Evolutionary conservation across 2,329 filamentous ascomycete species (phyloP), one percentile per base, ranked within the genome.

Genomic region (Colletotrichum shisoi): DNA sequence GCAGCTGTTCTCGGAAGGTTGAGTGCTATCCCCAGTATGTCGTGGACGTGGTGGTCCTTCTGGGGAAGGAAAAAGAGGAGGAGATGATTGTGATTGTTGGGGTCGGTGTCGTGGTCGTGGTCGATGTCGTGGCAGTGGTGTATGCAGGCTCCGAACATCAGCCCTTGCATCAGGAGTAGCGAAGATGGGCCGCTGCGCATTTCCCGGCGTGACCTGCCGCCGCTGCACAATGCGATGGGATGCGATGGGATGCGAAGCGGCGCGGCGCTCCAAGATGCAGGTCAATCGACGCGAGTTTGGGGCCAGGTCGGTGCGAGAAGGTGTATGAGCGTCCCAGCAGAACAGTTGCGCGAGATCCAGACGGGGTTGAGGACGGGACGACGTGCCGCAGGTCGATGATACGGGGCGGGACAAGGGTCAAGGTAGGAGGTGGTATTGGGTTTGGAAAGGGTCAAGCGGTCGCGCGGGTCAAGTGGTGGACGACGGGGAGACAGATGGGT

Each of bases 341-440:
- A 54, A 62, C 60, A 59, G 40, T 65, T 59, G 64, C 64, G 64
- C 64, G 53, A 61, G 65, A 64, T 68, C 65, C 49, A 62, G 49
- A 68, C 54, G 62, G 65, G 61, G 59, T 57, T 58, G 61, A 68
- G 62, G 62, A 61, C 65, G 65, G 65, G 65, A 68, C 61, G 65
- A 68, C 62, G 61, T 68, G 65, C 65, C 54, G 62, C 62, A 62
- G 52, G 65, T 66, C 65, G 65, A 66, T 53, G 65, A 66, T 68
- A 68, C 62, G 45, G 64, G 60, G 62, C 56, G 46, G 62, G 46
- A 68, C 65, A 66, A 68, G 65, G 65, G 65, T 68, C 64, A 66
- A 66, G 65, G 65, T 59, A 67, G 46, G 37, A 56, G 45, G 49
- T 67, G 64, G 64, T 67, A 59, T 59, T 54, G 59, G 48, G 65